Evolutionary conservation across 192 early-diverging fungal species (phyloP), one percentile per base, ranked within the genome.

Genomic region (Coemansia sp.): DNA sequence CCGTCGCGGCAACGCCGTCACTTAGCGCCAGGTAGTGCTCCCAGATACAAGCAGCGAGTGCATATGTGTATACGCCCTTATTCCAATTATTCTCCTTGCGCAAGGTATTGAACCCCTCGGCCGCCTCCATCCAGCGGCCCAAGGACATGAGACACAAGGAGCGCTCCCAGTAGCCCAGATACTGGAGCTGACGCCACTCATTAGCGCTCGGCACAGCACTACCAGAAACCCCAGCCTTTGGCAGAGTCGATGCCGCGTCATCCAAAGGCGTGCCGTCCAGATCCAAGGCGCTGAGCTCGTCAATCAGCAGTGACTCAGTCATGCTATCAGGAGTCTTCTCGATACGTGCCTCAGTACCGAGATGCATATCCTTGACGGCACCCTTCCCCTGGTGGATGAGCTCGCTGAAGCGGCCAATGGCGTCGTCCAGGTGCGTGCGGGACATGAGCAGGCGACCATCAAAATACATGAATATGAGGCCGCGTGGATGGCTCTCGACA

Each of bases 51-150:
- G 88, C 72, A 0, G 88, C 92, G 4, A 87, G 85, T 27, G 89
- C 65, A 64, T 95, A 97, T 0, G 83, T 85, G 84, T 92, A 97
- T 3, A 89, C 87, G 20, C 91, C 87, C 67, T 89, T 90, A 60
- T 90, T 89, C 95, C 95, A 97, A 58, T 90, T 88, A 69, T 89
- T 93, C 62, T 97, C 93, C 56, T 84, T 86, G 53, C 83, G 81
- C 43, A 97, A 71, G 2, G 83, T 86, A 10, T 79, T 83, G 66
- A 88, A 91, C 20, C 86, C 87, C 9, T 86, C 72, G 29, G 75
- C 76, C 0, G 91, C 90, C 8, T 74, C 79, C 18, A 76, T 62
- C 84, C 89, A 94, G 43, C 89, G 75, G 1, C 74, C 75, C 29
- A 90, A 67, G 40, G 89, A 78, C 76, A 90, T 87, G 43, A 85